Evolutionary conservation across 129 eudicot genomes (phyloP).

Genomic region (Logfia minima): DNA sequence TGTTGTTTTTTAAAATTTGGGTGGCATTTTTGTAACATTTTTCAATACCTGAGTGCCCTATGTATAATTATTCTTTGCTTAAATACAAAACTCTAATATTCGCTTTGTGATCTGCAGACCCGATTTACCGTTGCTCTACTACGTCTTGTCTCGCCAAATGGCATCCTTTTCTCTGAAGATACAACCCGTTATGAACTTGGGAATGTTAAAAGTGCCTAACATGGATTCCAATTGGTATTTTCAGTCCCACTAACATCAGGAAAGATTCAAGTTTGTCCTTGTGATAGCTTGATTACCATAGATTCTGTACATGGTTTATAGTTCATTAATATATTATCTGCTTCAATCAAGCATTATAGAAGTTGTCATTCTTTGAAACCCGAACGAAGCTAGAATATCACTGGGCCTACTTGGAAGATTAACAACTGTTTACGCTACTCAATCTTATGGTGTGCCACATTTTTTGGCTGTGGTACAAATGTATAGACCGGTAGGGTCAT

Average conservation of each 20-base stretch:
- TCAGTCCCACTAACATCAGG: constrained; percentile 5
- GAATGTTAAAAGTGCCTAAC: constrained; percentile 47
- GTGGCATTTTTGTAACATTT: neutral
- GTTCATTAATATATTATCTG: constrained; percentile 5
- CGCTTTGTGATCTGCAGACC: constrained; percentile 43
- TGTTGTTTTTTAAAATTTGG: neutral
- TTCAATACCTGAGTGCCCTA: neutral
- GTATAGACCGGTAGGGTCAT: neutral
- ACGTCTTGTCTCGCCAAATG: constrained; percentile 63
- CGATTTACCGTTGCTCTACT: constrained; percentile 66
- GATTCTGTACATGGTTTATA: constrained; percentile 27
- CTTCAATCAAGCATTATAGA: constrained; percentile 21
- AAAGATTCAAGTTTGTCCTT: constrained; percentile 12
- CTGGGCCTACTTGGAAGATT: neutral
- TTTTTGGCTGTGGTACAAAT: constrained; percentile 10
- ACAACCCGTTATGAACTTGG: constrained; percentile 45
- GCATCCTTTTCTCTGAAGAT: constrained; percentile 71
- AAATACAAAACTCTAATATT: neutral
- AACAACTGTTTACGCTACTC: neutral
- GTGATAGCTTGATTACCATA: constrained; percentile 13
- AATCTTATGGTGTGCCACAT: neutral
- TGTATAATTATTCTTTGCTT: neutral
- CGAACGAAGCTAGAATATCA: constrained; percentile 8
- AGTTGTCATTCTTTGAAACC: constrained; percentile 20
- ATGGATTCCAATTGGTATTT: constrained; percentile 27